Percentiles rank a stretch among this genome's conserved stretches.
Conservation (phyloP, 371 early-diverging fungal genomes). For the Mortierella sp. region DNA sequence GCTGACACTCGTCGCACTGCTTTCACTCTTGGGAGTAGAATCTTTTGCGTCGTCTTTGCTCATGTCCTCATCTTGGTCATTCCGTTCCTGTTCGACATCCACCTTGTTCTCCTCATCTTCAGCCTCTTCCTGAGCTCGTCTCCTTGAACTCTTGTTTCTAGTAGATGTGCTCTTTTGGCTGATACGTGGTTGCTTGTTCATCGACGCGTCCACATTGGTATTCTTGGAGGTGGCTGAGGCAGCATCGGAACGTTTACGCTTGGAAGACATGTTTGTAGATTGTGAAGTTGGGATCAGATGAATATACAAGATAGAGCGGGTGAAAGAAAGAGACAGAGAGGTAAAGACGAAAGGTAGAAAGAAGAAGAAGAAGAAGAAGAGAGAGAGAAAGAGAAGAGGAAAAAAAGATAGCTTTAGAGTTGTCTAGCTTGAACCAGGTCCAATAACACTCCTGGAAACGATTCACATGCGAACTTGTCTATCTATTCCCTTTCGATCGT, state of each 20-base stretch:
- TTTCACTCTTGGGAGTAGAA: slow-evolving; percentile 1
- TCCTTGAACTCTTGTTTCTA: slow-evolving; percentile 20
- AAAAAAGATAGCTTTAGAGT: background rate
- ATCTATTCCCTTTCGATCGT: background rate
- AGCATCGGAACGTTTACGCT: slow-evolving; percentile 41
- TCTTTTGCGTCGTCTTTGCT: background rate
- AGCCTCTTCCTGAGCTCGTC: slow-evolving; percentile 5
- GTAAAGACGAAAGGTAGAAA: background rate
- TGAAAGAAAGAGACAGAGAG: background rate
- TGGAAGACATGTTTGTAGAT: slow-evolving; percentile 22
- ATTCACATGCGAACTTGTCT: background rate
- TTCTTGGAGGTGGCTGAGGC: slow-evolving; percentile 25
- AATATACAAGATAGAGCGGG: background rate
- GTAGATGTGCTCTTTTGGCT: slow-evolving; percentile 20
- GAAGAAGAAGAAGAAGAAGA: background rate
- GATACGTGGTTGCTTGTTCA: slow-evolving; percentile 45
- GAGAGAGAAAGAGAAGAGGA: background rate
- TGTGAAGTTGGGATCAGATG: background rate
- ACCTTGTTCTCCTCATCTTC: slow-evolving; percentile 17
- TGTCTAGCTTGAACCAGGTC: background rate
- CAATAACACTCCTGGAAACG: background rate
- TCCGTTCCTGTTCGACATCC: slow-evolving; percentile 10
- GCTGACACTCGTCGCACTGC: slow-evolving; percentile 1
- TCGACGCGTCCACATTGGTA: slow-evolving; percentile 29
- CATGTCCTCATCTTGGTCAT: background rate